Evolutionary conservation across 345 rosid genomes (phyloP), one percentile per base, ranked within the genome.

Genomic region (Eucalyptus guilfoylei): DNA sequence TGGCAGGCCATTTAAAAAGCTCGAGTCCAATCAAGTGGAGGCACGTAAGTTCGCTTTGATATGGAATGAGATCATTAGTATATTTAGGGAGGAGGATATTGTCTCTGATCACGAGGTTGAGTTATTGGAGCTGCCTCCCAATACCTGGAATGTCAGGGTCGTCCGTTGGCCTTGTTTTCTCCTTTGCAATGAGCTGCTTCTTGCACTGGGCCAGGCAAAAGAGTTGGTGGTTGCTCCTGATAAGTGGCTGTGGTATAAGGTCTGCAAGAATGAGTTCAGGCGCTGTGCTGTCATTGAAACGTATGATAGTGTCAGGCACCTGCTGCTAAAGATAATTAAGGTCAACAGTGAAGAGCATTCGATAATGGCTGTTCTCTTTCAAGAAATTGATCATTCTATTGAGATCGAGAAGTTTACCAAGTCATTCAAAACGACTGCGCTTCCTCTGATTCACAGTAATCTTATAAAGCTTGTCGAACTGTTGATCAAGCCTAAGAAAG

Each of bases 111-210:
- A 86, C 15, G 99, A 97, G 93, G 94, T 96, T 64, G 99, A 97
- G 93, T 93, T 97, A 50, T 90, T 96, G 93, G 99, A 97, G 93
- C 92, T 96, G 91, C 97, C 99, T 55, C 95, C 95, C 88, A 97
- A 97, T 95, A 91, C 95, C 80, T 97, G 99, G 99, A 94, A 96
- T 90, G 98, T 96, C 76, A 92, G 94, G 87, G 99, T 96, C 81
- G 92, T 97, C 90, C 95, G 99, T 58, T 97, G 99, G 99, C 99
- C 99, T 15, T 96, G 98, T 92, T 95, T 96, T 91, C 94, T 97
- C 87, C 94, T 97, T 87, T 96, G 99, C 93, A 97, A 97, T 89
- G 99, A 97, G 95, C 92, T 97, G 92, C 93, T 97, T 87, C 99
- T 96, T 92, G 99, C 99, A 69, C 97, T 97, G 87, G 95, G 98